Evolutionary conservation across 1,284 basidiomycete genomes (phyloP).

Genomic region (Melampsora americana): DNA sequence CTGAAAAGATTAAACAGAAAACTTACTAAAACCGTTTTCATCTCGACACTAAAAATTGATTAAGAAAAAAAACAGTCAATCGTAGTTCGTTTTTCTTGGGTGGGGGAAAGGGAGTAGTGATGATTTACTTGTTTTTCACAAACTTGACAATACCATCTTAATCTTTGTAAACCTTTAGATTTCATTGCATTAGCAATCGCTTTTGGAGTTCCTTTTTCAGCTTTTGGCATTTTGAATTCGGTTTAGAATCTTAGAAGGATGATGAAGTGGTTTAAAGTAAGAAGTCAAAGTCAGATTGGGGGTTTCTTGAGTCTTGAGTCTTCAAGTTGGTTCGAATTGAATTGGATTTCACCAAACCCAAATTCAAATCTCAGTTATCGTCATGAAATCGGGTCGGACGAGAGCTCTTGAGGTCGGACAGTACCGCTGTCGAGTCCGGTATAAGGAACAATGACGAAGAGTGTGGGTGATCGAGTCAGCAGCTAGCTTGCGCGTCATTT

Average conservation of each 20-base stretch:
- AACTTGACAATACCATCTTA: constrained; percentile 79
- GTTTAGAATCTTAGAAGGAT: no score
- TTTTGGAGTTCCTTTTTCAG: constrained; percentile 58
- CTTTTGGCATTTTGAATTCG: constrained; percentile 47
- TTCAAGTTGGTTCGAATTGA: not conserved
- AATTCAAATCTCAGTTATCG: not conserved
- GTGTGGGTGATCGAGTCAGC: no score
- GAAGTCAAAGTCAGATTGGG: not conserved
- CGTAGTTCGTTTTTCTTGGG: constrained; percentile 69
- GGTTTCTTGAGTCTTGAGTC: not conserved
- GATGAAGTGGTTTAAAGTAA: not conserved
- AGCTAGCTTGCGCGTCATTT: constrained; percentile 10
- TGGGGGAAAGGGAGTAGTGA: not conserved
- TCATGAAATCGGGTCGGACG: no score
- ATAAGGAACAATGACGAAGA: no score
- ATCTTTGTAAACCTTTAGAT: constrained; percentile 80
- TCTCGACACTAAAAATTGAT: constrained; percentile 57
- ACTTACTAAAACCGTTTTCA: constrained; percentile 92
- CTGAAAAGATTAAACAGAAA: constrained; percentile 45
- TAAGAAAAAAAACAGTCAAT: constrained; percentile 74
- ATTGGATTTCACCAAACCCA: not conserved
- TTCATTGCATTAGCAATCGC: constrained; percentile 93
- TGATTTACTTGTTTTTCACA: constrained; percentile 29
- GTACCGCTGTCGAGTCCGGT: not conserved
- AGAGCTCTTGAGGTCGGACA: no score